phyloP scores from a whole-genome alignment of 768 basidiomycete species.

The Naganishia randhawae region DNA sequence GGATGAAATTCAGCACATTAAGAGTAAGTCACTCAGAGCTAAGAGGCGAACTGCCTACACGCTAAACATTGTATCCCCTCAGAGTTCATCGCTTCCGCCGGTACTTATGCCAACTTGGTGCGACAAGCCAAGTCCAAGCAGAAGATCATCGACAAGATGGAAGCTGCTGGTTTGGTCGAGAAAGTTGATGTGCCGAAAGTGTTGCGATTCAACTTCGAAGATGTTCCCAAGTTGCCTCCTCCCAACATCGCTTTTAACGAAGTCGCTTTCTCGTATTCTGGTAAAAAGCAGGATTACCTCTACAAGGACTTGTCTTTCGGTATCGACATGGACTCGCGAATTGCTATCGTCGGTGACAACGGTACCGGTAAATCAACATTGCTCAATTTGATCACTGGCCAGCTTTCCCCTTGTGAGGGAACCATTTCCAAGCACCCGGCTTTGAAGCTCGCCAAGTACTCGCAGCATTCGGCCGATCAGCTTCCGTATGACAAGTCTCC shows the following conservation, averaged over 20 bases:
- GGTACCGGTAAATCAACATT: slow-evolving; percentile 92
- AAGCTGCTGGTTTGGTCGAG: slow-evolving; percentile 93
- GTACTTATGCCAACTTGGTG: slow-evolving; percentile 98
- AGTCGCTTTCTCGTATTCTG: slow-evolving; percentile 93
- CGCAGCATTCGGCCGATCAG: slow-evolving; percentile 97
- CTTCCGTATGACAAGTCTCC: slow-evolving; percentile 87
- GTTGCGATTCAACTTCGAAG: slow-evolving; percentile 92
- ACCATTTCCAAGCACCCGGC: slow-evolving; percentile 81
- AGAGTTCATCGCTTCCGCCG: slow-evolving; percentile 96
- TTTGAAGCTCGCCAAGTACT: slow-evolving; percentile 96
- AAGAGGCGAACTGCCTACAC: background rate
- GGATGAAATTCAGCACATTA: slow-evolving; percentile 96
- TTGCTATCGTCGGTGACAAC: slow-evolving; percentile 94
- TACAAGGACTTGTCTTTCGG: slow-evolving; percentile 90
- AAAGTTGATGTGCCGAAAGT: slow-evolving; percentile 72
- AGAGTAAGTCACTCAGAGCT: slow-evolving; percentile 62
- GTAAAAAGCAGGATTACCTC: slow-evolving; percentile 78
- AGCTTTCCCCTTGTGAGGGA: slow-evolving; percentile 73
- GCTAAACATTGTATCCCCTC: slow-evolving; percentile 36
- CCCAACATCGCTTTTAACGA: slow-evolving; percentile 95
- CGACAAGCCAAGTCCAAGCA: slow-evolving; percentile 99
- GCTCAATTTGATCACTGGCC: slow-evolving; percentile 80
- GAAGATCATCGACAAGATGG: slow-evolving; percentile 99
- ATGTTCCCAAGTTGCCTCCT: slow-evolving; percentile 85
- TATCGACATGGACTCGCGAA: slow-evolving; percentile 69